Conservation (phyloP, 108 stramenopile species). For the Aurantiochytrium sp. region DNA sequence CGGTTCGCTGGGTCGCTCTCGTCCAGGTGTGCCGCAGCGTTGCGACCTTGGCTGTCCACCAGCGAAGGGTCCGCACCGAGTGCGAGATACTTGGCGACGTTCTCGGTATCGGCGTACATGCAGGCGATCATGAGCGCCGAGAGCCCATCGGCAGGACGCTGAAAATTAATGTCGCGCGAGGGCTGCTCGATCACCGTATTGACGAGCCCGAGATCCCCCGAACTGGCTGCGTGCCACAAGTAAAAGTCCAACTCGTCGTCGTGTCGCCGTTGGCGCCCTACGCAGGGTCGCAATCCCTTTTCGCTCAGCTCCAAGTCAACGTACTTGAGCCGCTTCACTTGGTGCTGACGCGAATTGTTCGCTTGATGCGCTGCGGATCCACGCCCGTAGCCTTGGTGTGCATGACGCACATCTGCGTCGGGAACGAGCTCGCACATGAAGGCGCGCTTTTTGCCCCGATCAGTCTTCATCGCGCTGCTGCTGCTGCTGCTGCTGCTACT, state of each 20-base stretch:
- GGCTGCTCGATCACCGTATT: not conserved
- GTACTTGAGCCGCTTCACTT: not conserved
- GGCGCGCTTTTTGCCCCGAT: not conserved
- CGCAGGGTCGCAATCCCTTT: not conserved
- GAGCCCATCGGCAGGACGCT: not conserved
- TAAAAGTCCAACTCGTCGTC: conserved; percentile 1
- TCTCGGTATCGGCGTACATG: not conserved
- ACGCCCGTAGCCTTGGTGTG: no score
- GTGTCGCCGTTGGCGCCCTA: not conserved
- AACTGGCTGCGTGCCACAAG: not conserved
- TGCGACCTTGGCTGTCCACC: not conserved
- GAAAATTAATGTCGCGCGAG: not conserved
- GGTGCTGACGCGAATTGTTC: not conserved
- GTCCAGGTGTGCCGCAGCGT: not conserved
- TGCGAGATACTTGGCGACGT: not conserved
- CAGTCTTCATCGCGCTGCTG: not conserved
- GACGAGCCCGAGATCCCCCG: not conserved
- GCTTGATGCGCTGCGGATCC: not conserved
- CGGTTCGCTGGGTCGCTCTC: not conserved
- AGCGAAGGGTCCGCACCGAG: not conserved
- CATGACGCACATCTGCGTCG: not conserved
- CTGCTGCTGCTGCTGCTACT: not conserved
- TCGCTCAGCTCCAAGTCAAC: not conserved
- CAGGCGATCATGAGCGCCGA: not conserved
- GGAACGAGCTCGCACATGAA: not conserved